Conservation (phyloP, 2,329 filamentous ascomycete genomes). For the Neospermospora avenae region DNA sequence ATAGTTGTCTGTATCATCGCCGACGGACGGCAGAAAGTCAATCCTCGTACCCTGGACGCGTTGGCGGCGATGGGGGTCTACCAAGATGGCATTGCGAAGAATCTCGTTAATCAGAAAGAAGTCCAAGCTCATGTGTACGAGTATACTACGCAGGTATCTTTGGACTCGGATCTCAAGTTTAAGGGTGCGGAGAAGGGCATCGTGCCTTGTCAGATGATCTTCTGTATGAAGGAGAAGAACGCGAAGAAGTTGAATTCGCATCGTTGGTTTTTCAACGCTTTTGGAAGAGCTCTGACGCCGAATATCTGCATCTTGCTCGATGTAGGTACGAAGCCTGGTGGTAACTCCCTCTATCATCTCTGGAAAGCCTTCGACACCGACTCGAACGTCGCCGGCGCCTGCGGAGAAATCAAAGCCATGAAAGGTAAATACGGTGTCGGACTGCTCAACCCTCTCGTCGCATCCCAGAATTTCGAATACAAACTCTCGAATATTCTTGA, state of each 20-base stretch:
- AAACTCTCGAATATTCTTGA: constrained; percentile 99
- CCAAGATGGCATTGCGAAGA: constrained; percentile 97
- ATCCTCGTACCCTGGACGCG: constrained; percentile 89
- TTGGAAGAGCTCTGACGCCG: constrained; percentile 85
- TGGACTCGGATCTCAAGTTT: constrained; percentile 95
- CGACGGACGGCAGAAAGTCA: constrained; percentile 89
- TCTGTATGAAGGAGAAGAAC: constrained; percentile 97
- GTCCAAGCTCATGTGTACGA: constrained; percentile 98
- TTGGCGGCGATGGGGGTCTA: constrained; percentile 97
- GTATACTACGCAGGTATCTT: constrained; percentile 95
- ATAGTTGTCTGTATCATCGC: constrained; percentile 97
- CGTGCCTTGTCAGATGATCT: constrained; percentile 96
- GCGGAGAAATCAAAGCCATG: constrained; percentile 96
- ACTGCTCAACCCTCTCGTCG: constrained; percentile 88
- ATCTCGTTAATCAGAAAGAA: constrained; percentile 91
- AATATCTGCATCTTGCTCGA: constrained; percentile 97
- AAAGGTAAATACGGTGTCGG: constrained; percentile 82
- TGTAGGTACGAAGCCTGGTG: constrained; percentile 87
- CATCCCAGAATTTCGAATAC: constrained; percentile 98
- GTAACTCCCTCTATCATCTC: constrained; percentile 90
- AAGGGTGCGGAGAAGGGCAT: constrained; percentile 99
- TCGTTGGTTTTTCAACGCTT: constrained; percentile 99
- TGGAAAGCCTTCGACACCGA: constrained; percentile 99
- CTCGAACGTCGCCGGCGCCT: constrained; percentile 94
- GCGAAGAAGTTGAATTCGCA: constrained; percentile 97